phyloP scores from a whole-genome alignment of 1,284 basidiomycete genomes.

The Exsudoporus floridanus region DNA sequence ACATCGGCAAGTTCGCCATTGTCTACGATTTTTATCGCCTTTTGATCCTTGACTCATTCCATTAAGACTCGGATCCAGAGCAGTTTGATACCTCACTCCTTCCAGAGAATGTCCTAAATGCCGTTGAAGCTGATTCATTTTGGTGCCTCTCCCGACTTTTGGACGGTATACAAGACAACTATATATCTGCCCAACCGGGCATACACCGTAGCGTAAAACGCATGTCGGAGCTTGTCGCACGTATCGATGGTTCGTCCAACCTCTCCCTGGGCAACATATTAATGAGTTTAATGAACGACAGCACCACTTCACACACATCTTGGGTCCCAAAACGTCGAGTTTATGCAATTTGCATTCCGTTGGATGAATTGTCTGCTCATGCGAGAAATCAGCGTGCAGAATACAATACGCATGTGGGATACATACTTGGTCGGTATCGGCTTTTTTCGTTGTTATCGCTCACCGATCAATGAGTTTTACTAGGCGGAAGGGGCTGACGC shows the following conservation, averaged over 20 bases:
- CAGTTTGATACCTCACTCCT: slow-evolving; percentile 79
- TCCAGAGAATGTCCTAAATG: slow-evolving; percentile 67
- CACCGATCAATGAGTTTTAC: slow-evolving; percentile 1
- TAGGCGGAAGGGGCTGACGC: slow-evolving; percentile 94
- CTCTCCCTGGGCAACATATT: background rate
- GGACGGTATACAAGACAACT: slow-evolving; percentile 97
- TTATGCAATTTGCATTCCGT: slow-evolving; percentile 97
- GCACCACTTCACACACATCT: slow-evolving; percentile 83
- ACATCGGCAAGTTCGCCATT: slow-evolving; percentile 65
- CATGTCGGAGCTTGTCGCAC: slow-evolving; percentile 88
- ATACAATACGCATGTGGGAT: slow-evolving; percentile 98
- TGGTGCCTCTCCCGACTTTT: slow-evolving; percentile 94
- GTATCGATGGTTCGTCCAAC: slow-evolving; percentile 74
- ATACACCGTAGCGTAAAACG: slow-evolving; percentile 89
- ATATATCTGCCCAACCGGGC: slow-evolving; percentile 92
- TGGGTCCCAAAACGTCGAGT: slow-evolving; percentile 88
- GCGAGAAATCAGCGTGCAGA: slow-evolving; percentile 92
- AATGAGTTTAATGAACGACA: slow-evolving; percentile 31
- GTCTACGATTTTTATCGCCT: background rate
- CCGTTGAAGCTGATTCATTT: slow-evolving; percentile 93
- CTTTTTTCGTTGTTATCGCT: background rate
- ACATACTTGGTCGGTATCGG: slow-evolving; percentile 81
- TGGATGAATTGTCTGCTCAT: slow-evolving; percentile 99
- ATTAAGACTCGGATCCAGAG: slow-evolving; percentile 82
- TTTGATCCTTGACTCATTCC: slow-evolving; percentile 8